Percentiles rank a stretch among this genome's conserved stretches.
Conservation (phyloP, 768 basidiomycete genomes). For the Pleurotus cornucopiae region DNA sequence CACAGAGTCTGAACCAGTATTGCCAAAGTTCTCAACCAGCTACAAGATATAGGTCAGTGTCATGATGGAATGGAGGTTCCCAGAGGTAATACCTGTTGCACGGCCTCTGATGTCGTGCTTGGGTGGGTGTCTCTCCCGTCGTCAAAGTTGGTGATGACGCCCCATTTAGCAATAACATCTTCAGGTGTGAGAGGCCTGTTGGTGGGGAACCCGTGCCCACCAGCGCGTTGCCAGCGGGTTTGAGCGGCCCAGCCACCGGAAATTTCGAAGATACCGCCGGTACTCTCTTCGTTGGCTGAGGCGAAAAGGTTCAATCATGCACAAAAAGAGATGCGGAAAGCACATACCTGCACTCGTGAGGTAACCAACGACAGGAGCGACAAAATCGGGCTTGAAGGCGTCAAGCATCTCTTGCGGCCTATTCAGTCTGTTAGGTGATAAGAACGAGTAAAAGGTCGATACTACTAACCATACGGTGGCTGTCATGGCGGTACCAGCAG, state of each 20-base stretch:
- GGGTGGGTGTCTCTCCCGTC: conserved; percentile 86
- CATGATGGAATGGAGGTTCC: conserved; percentile 9
- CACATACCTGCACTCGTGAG: conserved; percentile 66
- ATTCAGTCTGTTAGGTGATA: not conserved
- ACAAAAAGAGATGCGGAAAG: not conserved
- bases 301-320: not conserved
- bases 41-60: conserved; percentile 12
- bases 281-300: conserved; percentile 64
- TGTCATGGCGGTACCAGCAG: conserved; percentile 91
- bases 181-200: conserved; percentile 76
- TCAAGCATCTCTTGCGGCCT: conserved; percentile 86
- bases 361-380: conserved; percentile 92
- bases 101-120: conserved; percentile 63
- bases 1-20: conserved; percentile 31
- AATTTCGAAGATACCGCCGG: conserved; percentile 80
- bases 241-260: conserved; percentile 90
- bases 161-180: conserved; percentile 77
- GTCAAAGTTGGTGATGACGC: conserved; percentile 79
- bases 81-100: conserved; percentile 52
- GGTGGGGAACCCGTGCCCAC: conserved; percentile 84
- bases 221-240: conserved; percentile 89
- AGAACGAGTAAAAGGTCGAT: not conserved
- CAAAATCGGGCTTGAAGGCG: conserved; percentile 90
- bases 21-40: conserved; percentile 49
- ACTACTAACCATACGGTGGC: conserved; percentile 64